Percentiles rank a stretch among this genome's conserved stretches.
phyloP scores from a whole-genome alignment of 768 basidiomycete genomes.

The Psilocybe cubensis region DNA sequence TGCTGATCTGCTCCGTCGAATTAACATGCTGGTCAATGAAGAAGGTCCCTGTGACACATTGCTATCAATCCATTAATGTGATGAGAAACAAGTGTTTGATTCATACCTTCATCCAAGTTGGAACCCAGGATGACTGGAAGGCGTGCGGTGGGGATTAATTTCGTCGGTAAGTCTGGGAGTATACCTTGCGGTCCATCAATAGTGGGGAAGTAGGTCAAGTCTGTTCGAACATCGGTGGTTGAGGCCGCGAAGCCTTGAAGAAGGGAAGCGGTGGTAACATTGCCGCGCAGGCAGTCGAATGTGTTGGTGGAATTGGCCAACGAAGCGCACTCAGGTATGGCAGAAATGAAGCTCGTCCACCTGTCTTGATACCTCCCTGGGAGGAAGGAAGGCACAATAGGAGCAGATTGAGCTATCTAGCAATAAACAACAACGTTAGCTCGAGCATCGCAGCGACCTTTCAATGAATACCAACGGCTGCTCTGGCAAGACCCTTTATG shows the following conservation, averaged over 20 bases:
- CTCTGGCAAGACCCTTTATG: conserved; percentile 27
- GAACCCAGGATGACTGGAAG: conserved; percentile 46
- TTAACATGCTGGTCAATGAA: conserved; percentile 29
- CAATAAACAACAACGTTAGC: background rate
- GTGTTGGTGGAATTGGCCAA: conserved; percentile 21
- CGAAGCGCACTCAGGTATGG: conserved; percentile 28
- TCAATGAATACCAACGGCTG: conserved; percentile 15
- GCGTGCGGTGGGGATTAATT: conserved; percentile 21
- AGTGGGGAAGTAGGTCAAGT: conserved; percentile 31
- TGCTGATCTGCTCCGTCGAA: conserved; percentile 26
- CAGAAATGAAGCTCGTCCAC: conserved; percentile 34
- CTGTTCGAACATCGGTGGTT: background rate
- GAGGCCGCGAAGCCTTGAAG: background rate
- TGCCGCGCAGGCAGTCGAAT: conserved; percentile 27
- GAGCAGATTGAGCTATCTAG: conserved; percentile 41
- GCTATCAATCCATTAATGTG: background rate
- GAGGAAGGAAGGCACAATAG: conserved; percentile 28
- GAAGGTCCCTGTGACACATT: conserved; percentile 28
- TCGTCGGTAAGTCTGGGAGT: conserved; percentile 38
- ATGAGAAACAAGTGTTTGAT: background rate
- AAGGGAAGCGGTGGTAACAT: background rate
- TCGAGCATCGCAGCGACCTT: background rate
- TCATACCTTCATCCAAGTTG: conserved; percentile 44
- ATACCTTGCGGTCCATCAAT: conserved; percentile 40
- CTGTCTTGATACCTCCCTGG: conserved; percentile 25